Conservation (phyloP, 2,329 filamentous ascomycete genomes). For the Calonectria leucothoes region DNA sequence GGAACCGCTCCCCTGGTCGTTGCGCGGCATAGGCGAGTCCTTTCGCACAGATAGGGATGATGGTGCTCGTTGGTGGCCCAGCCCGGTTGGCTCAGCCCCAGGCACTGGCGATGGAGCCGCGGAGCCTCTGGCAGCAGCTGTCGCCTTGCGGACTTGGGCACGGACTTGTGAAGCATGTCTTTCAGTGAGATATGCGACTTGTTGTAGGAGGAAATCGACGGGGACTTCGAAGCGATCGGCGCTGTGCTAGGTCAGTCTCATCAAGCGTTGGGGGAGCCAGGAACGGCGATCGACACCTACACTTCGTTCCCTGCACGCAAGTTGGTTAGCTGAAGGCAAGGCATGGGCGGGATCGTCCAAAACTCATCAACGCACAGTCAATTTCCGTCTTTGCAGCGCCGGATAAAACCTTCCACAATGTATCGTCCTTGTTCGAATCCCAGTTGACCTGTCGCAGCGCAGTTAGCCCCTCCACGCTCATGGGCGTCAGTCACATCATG, state of each 20-base stretch:
- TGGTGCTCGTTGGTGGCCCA: conserved; percentile 54
- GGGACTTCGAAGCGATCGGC: conserved; percentile 85
- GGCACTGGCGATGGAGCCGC: conserved; percentile 68
- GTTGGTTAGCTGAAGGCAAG: conserved; percentile 29
- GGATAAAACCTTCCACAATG: conserved; percentile 90
- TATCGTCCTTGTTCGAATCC: conserved; percentile 87
- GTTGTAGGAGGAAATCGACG: conserved; percentile 88
- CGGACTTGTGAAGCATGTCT: conserved; percentile 89
- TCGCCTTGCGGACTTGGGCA: conserved; percentile 86
- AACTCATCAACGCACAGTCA: conserved; percentile 73
- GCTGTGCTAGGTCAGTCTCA: conserved; percentile 53
- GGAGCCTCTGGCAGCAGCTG: conserved; percentile 67
- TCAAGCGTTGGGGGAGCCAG: conserved; percentile 8
- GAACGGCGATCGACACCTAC: conserved; percentile 61
- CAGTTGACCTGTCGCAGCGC: conserved; percentile 76
- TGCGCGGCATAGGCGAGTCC: conserved; percentile 65
- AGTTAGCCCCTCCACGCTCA: conserved; percentile 37
- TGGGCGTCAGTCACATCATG: conserved; percentile 31
- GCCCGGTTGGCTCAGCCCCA: conserved; percentile 56
- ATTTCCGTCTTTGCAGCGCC: conserved; percentile 84
- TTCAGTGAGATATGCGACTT: conserved; percentile 94
- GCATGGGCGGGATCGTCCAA: background rate
- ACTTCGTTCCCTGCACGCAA: conserved; percentile 74
- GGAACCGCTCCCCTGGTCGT: conserved; percentile 56
- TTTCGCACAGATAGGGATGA: conserved; percentile 69